Conservation (phyloP, 169 alveolate species). For the Cyclospora cayetanensis region DNA sequence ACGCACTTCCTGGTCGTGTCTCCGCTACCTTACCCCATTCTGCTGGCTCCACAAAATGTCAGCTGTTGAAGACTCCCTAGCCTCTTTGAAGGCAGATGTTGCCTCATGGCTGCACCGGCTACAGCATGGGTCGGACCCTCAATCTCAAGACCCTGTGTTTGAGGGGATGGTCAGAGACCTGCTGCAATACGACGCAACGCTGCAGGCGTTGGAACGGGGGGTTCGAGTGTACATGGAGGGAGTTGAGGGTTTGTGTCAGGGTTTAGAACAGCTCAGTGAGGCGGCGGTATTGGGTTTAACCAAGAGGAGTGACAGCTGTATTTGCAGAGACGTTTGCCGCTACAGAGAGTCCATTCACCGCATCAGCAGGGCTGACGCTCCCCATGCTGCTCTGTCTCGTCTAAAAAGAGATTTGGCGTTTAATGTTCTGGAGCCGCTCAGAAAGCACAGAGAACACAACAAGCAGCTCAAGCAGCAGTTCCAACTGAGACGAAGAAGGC, state of each 20-base stretch:
- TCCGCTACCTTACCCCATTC: too few relatives aligned
- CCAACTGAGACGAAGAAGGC: background rate
- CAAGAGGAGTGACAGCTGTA: slow-evolving; percentile 57
- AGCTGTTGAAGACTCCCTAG: background rate
- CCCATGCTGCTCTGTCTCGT: slow-evolving; percentile 65
- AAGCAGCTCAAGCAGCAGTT: background rate
- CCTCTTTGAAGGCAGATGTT: background rate
- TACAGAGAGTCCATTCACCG: slow-evolving; percentile 59
- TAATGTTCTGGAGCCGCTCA: slow-evolving; percentile 66
- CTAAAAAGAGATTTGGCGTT: slow-evolving; percentile 58
- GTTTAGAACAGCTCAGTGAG: slow-evolving; percentile 56
- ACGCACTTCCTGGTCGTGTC: too few relatives aligned
- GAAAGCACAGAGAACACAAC: slow-evolving; percentile 60
- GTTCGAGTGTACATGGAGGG: slow-evolving; percentile 59
- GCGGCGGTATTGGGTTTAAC: slow-evolving; percentile 53
- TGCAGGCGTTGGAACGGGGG: slow-evolving; percentile 52
- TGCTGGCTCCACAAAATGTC: background rate
- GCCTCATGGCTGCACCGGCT: background rate
- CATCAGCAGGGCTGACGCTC: slow-evolving; percentile 70
- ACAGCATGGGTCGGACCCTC: background rate
- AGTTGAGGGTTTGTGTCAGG: slow-evolving; percentile 54
- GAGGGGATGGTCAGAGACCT: slow-evolving; percentile 74
- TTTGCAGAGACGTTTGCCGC: slow-evolving; percentile 37
- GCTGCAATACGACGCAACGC: slow-evolving; percentile 62
- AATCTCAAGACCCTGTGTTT: slow-evolving; percentile 65